Base-by-base conservation (phyloP, 1,139 yeast genomes). In the Wickerhamomyces sp. region DNA sequence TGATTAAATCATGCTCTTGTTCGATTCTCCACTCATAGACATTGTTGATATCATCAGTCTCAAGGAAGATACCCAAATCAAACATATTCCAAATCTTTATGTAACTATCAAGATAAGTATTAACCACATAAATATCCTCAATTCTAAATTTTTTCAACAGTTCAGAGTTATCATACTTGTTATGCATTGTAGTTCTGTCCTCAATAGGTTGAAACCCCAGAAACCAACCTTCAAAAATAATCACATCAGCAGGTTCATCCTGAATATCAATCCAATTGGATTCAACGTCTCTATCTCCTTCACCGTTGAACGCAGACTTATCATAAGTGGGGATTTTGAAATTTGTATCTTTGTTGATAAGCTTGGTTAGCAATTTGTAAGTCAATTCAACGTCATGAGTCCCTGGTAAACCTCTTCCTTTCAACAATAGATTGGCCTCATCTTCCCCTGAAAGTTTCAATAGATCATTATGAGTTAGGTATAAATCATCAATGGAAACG, bases 141-240 rank as follows among this genome's bases (percentile, higher is more conserved):
- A 62, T 59, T 26, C 65, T 56, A 18, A 60, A 54, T 30, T 50
- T 50, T 29, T 41, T 37, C 42, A 47, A 48, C 18, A 42, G 36
- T 31, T 38, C 45, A 8, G 45, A 49, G 5, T 41, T 43, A 3
- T 48, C 40, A 46, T 44, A 38, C 4, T 34, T 43, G 4, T 27
- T 36, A 7, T 46, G 51, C 18, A 68, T 49, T 7, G 55, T 61
- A 4, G 61, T 65, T 14, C 66, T 67, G 23, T 67, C 52, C 3
- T 48, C 46, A 23, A 75, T 55, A 2, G 91, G 75, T 33, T 60
- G 55, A 62, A 80, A 91, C 2, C 98, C 98, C 27, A 82, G 77
- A 65, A 91, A 89, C 99, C 99, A 93, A 2, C 99, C 99, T 66
- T 93, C 99, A 43, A 93, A 73, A 7, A 93, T 63, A 4, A 91